These are phyloP conservation scores for Kwoniella dejecticola DNA, from an alignment of 768 basidiomycete species.

Conservation along the genomic window DNA sequence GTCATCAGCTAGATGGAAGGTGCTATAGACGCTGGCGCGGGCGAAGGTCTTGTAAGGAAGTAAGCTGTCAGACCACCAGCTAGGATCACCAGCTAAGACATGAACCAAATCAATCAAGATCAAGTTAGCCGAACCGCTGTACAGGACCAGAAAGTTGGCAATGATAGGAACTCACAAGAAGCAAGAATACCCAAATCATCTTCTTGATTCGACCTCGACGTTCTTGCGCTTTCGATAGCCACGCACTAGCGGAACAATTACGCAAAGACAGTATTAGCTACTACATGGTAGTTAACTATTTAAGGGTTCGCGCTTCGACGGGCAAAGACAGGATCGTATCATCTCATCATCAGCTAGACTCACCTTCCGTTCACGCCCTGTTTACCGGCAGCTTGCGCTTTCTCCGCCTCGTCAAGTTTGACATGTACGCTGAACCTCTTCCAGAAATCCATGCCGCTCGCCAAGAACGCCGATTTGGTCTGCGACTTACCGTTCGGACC, in stretches of 20 bases:
- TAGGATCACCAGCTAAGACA: conserved; percentile 2
- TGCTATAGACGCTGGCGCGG: neutral
- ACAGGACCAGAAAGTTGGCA: too few species aligned
- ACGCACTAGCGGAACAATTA: conserved; percentile 11
- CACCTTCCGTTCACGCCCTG: conserved; percentile 24
- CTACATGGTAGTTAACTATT: too few species aligned
- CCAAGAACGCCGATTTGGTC: conserved; percentile 12
- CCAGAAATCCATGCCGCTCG: conserved; percentile 44
- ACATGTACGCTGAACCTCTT: conserved; percentile 46
- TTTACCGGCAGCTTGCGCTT: conserved; percentile 3
- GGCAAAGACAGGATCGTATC: too few species aligned
- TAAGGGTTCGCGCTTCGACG: too few species aligned
- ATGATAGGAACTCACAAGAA: conserved; percentile 24
- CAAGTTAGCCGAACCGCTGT: too few species aligned
- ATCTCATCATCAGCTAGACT: too few species aligned
- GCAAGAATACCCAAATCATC: conserved; percentile 23
- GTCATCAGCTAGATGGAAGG: conserved; percentile 5
- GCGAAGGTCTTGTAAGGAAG: conserved; percentile 10
- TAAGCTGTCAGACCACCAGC: conserved; percentile 3
- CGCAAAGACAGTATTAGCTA: too few species aligned
- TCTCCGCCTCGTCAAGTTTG: conserved; percentile 30
- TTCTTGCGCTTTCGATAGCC: conserved; percentile 16
- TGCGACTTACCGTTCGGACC: conserved; percentile 1
- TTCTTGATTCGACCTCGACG: conserved; percentile 19
- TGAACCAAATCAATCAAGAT: neutral